Conservation (phyloP, 2,329 filamentous ascomycete genomes). For the Bertia moriformis region DNA sequence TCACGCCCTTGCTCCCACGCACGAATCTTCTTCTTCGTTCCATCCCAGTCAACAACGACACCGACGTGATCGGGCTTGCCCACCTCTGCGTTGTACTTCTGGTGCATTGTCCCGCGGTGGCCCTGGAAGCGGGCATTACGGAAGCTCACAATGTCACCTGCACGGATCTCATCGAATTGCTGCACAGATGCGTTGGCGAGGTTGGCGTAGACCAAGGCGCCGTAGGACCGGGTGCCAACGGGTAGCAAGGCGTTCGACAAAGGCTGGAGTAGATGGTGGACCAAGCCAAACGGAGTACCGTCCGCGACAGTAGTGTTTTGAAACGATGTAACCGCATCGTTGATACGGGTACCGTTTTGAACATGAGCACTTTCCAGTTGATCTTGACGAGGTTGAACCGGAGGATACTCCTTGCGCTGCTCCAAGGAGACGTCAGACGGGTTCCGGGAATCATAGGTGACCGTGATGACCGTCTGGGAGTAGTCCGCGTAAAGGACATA, state of each 20-base stretch:
- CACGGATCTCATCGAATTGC: slow-evolving; percentile 81
- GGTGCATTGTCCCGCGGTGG: slow-evolving; percentile 87
- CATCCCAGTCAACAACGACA: slow-evolving; percentile 91
- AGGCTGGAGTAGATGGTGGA: slow-evolving; percentile 66
- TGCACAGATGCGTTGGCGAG: slow-evolving; percentile 84
- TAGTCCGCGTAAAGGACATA: slow-evolving; percentile 92
- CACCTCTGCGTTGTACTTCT: slow-evolving; percentile 79
- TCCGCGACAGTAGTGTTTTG: slow-evolving; percentile 74
- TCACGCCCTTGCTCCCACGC: slow-evolving; percentile 93
- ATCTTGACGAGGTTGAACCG: slow-evolving; percentile 71
- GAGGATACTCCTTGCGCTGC: slow-evolving; percentile 76
- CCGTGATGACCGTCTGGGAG: slow-evolving; percentile 79
- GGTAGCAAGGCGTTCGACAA: slow-evolving; percentile 63
- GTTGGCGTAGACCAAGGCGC: slow-evolving; percentile 85
- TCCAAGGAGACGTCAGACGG: slow-evolving; percentile 60
- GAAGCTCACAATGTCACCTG: slow-evolving; percentile 83
- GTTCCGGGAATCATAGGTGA: slow-evolving; percentile 63
- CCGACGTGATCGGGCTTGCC: slow-evolving; percentile 81
- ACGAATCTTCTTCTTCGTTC: slow-evolving; percentile 91
- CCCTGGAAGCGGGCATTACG: slow-evolving; percentile 90
- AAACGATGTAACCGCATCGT: slow-evolving; percentile 52
- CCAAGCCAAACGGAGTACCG: slow-evolving; percentile 62
- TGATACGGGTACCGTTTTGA: slow-evolving; percentile 66
- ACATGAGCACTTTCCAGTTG: slow-evolving; percentile 79
- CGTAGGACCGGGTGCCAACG: slow-evolving; percentile 78